Evolutionary conservation across 2,329 filamentous ascomycete species (phyloP), one percentile per base, ranked within the genome.

Genomic region (Xylaria sp.): DNA sequence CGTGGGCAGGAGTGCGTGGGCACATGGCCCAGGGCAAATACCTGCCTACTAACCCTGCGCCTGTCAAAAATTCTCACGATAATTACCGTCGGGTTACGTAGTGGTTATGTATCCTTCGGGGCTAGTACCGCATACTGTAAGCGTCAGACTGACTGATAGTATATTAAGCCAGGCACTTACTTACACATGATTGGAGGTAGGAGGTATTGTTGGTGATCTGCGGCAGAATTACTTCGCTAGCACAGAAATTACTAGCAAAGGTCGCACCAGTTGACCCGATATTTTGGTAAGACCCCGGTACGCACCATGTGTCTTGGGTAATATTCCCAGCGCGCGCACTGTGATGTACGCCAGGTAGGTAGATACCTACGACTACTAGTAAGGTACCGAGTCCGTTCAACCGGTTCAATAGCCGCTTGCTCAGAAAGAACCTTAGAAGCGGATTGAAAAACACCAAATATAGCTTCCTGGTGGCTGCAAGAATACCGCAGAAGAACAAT

Each of bases 241-340:
- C 20, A 28, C 48, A 46, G 41, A 46, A 6, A 18, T 13, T 43
- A 43, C 15, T 13, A 13, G 20, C 15, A 57, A 20, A 57, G 20
- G 55, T 39, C 23, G 28, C 55, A 58, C 39, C 49, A 28, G 63
- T 23, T 39, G 65, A 70, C 68, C 68, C 68, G 68, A 70, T 62
- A 62, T 70, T 51, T 59, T 58, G 68, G 68, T 70, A 65, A 68
- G 51, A 43, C 57, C 67, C 64, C 58, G 36, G 60, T 20, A 28
- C 39, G 25, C 56, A 23, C 39, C 18, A 58, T 6, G 8, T 46
- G 46, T 28, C 46, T 39, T 58, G 39, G 39, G 56, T 43, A 1
- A 23, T 23, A 23, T 1, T 10, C 6, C 6, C 7, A 0, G 31
- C 13, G 31, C 8, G n/a, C 54, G 15, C 39, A 56, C 54, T 56